A percentile compares a stretch with the other conserved stretches of the same genome.
phyloP scores from a whole-genome alignment of 441 rosid species.

The Raphanus hybrid region DNA sequence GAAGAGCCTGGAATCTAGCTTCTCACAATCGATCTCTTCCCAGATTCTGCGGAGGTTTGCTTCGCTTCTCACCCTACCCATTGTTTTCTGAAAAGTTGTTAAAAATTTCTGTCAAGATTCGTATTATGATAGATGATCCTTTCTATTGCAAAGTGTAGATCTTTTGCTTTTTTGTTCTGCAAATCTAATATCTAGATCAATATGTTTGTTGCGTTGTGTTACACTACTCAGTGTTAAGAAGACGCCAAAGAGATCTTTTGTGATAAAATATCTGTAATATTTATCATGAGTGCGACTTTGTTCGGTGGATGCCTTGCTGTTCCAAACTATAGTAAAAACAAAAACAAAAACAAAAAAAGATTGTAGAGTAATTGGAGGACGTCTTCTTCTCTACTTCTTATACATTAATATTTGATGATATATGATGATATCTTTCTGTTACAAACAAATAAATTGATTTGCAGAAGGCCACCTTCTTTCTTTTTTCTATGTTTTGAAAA shows the following conservation, averaged over 20 bases:
- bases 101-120: no score
- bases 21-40: slow-evolving; percentile 33
- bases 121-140: slow-evolving; percentile 1
- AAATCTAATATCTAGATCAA: slow-evolving; percentile 21
- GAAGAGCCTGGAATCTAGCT: slow-evolving; percentile 11
- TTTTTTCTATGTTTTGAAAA: no score
- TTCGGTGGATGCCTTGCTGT: slow-evolving; percentile 43
- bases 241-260: no score
- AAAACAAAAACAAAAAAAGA: background rate
- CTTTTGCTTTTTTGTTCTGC: slow-evolving; percentile 8
- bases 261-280: no score
- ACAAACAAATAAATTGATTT: background rate
- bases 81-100: no score
- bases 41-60: slow-evolving; percentile 38
- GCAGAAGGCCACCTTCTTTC: background rate
- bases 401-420: slow-evolving; percentile 17
- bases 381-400: slow-evolving; percentile 26
- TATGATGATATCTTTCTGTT: no score
- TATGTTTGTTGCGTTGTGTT: background rate
- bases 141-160: slow-evolving; percentile 11
- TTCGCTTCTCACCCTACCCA: no score
- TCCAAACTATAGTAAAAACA: slow-evolving; percentile 17
- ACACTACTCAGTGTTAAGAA: no score
- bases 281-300: slow-evolving; percentile 25
- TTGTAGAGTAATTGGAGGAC: slow-evolving; percentile 8